Base-by-base conservation (phyloP, 1,284 basidiomycete species). In the Meira miltonrushii region DNA sequence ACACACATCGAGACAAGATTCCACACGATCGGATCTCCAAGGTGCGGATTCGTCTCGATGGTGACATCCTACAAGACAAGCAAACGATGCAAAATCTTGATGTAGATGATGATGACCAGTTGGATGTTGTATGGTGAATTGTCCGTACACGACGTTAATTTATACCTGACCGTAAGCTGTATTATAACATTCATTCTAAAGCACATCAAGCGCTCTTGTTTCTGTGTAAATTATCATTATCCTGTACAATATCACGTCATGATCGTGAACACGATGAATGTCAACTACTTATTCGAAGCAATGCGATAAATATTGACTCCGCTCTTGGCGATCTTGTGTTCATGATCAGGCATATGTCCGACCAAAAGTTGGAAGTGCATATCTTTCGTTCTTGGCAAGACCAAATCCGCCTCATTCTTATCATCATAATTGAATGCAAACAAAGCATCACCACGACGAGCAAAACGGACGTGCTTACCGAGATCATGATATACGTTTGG, bases 381-480 rank as follows among this genome's bases (percentile, higher is more conserved):
- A 33, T 43, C 40, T 43, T 15, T 19, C 11, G 40, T 15, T 11
- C 19, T 19, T 15, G 40, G 40, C 11, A 43, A 43, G 33, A 58
- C 64, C 10, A 68, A 59, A 9, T 67, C 54, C n/a, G 59, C 38
- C 40, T 61, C 52, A 8, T 60, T 55, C 8, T 58, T 61, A 38
- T 54, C 51, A 44, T 61, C 64, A 54, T 69, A 69, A 53, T 69
- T 67, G 61, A 68, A 64, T 2, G 68, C 66, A 59, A 56, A 69
- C 5, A 69, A 52, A 1, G 64, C 66, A 17, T 68, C 64, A 3
- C 64, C 68, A 41, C 61, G 63, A 44, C 50, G 55, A 25, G 59
- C 46, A 50, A 68, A 59, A 12, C 68, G 64, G 23, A 69, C 37
- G 21, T 67, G 60, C 1, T 25, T 56, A 5, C 67, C 67, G 1